These are phyloP conservation scores for Yamadazyma pseudoaaseri DNA, from an alignment of 1,139 yeast species.

Conservation along the genomic window DNA sequence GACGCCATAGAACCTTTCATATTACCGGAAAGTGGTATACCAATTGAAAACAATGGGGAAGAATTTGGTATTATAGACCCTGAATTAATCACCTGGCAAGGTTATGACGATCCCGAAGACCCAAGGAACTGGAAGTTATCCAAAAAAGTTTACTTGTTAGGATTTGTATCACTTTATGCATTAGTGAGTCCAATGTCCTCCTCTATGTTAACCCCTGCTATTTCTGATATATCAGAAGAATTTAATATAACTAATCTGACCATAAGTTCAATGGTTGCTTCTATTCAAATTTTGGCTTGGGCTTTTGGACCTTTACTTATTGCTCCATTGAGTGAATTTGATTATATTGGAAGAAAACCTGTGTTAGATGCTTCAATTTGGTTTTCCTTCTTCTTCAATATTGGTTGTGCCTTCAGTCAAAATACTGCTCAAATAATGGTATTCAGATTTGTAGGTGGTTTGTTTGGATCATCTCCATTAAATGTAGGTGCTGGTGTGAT, in stretches of 20 bases:
- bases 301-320: conserved; percentile 45
- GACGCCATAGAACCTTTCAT: conserved; percentile 13
- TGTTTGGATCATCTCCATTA: conserved; percentile 41
- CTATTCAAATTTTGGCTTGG: conserved; percentile 48
- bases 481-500: conserved; percentile 47
- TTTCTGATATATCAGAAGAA: conserved; percentile 31
- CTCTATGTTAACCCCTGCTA: conserved; percentile 45
- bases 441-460: conserved; percentile 40
- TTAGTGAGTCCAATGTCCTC: conserved; percentile 48
- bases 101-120: conserved; percentile 35
- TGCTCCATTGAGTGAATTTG: conserved; percentile 47
- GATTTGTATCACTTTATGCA: conserved; percentile 40
- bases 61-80: conserved; percentile 41
- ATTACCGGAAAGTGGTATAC: conserved; percentile 22
- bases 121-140: conserved; percentile 39
- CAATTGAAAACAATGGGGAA: conserved; percentile 35
- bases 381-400: conserved; percentile 35
- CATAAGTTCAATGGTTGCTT: conserved; percentile 38
- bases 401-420: conserved; percentile 42
- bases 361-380: conserved; percentile 39
- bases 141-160: conserved; percentile 28
- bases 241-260: conserved; percentile 32
- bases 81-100: conserved; percentile 44
- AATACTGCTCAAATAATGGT: conserved; percentile 41
- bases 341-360: conserved; percentile 39